Conservation (phyloP, 352 stramenopile species). For the Globisporangium mamillatum region DNA sequence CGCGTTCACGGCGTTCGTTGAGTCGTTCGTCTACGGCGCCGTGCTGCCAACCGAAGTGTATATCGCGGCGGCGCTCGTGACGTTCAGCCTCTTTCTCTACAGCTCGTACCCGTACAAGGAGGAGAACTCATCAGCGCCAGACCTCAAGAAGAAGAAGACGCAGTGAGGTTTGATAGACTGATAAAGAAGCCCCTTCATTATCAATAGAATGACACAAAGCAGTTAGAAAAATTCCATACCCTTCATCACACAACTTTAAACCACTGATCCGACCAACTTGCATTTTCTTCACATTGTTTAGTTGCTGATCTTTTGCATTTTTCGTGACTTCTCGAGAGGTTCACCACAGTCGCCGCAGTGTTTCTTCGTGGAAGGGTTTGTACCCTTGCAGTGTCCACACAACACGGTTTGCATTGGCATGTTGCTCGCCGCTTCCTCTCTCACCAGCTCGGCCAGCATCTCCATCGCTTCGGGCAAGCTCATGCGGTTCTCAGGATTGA, state of each 20-base stretch:
- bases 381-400: not conserved
- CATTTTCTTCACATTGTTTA: not conserved
- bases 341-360: constrained; percentile 1
- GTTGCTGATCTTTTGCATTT: not conserved
- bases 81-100: constrained; percentile 71
- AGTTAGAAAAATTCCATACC: not conserved
- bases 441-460: not conserved
- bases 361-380: not conserved
- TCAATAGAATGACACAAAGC: not conserved
- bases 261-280: not conserved
- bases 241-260: not conserved
- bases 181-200: not conserved
- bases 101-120: constrained; percentile 60
- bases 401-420: not conserved
- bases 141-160: constrained; percentile 7
- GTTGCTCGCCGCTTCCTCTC: not conserved
- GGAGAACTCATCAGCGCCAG: not conserved
- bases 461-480: not conserved
- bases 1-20: constrained; percentile 79
- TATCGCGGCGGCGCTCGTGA: constrained; percentile 65
- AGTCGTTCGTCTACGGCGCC: constrained; percentile 66
- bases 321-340: not conserved
- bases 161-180: not conserved
- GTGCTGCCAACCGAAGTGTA: constrained; percentile 63
- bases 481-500: not conserved